phyloP scores from a whole-genome alignment of 495 filamentous ascomycete genomes.

The Penicillium ucsense region DNA sequence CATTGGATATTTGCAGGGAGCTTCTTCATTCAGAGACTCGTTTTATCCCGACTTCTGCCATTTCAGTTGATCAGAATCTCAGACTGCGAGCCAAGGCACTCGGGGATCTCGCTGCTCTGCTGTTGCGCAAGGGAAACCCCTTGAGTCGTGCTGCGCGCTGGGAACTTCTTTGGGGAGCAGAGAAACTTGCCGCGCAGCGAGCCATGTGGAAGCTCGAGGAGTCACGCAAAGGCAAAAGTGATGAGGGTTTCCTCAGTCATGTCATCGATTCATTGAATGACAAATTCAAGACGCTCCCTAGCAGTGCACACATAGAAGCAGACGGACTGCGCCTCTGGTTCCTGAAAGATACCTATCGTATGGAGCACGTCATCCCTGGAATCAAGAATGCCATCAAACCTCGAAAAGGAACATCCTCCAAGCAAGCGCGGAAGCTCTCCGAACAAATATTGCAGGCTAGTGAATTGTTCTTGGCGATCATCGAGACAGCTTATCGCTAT shows the following conservation, averaged over 20 bases:
- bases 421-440: slow-evolving; percentile 23
- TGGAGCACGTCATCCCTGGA: slow-evolving; percentile 70
- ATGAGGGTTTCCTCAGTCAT: slow-evolving; percentile 52
- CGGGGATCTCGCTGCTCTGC: slow-evolving; percentile 56
- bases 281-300: slow-evolving; percentile 48
- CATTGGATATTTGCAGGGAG: slow-evolving; percentile 67
- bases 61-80: slow-evolving; percentile 74
- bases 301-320: slow-evolving; percentile 49
- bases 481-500: slow-evolving; percentile 67
- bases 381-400: slow-evolving; percentile 62
- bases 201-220: slow-evolving; percentile 74
- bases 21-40: slow-evolving; percentile 66
- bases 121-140: slow-evolving; percentile 44
- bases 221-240: slow-evolving; percentile 34
- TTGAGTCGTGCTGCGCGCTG: slow-evolving; percentile 59
- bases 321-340: slow-evolving; percentile 78
- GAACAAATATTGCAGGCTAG: slow-evolving; percentile 67
- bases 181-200: slow-evolving; percentile 78
- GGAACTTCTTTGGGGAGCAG: slow-evolving; percentile 79
- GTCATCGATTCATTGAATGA: slow-evolving; percentile 62
- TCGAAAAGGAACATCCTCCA: slow-evolving; percentile 28
- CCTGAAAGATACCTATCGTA: slow-evolving; percentile 58
- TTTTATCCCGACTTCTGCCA: slow-evolving; percentile 58
- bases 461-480: slow-evolving; percentile 61
- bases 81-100: slow-evolving; percentile 58